Evolutionary conservation across 2,329 filamentous ascomycete genomes (phyloP).

Genomic region (Hypomyces rosellus): DNA sequence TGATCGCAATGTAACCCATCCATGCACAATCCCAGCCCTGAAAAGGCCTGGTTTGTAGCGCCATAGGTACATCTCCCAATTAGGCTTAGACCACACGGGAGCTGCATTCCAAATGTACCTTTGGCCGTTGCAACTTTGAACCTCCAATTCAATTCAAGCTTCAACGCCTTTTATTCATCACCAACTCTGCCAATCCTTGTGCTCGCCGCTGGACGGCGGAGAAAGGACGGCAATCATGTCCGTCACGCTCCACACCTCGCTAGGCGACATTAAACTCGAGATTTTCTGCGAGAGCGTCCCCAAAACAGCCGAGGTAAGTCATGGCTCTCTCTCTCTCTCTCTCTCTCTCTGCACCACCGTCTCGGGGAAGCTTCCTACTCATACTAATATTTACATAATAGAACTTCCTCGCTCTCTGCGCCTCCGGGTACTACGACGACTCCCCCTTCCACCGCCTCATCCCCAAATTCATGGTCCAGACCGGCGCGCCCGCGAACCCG

Average conservation of each 20-base stretch:
- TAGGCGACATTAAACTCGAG: slow-evolving; percentile 90
- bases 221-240: slow-evolving; percentile 41
- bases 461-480: slow-evolving; percentile 74
- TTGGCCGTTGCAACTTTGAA: not conserved
- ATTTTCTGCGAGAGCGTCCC: slow-evolving; percentile 93
- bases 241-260: slow-evolving; percentile 74
- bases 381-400: slow-evolving; percentile 24
- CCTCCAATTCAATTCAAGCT: too few relatives aligned
- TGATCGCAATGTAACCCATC: slow-evolving; percentile 9
- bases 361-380: not conserved
- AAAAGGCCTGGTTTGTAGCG: slow-evolving; percentile 2
- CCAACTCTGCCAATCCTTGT: not conserved
- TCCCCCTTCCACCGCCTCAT: slow-evolving; percentile 78
- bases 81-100: slow-evolving; percentile 3
- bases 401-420: slow-evolving; percentile 86
- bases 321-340: too few relatives aligned
- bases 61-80: not conserved
- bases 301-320: slow-evolving; percentile 73
- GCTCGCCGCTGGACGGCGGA: not conserved
- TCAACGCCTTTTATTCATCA: too few relatives aligned
- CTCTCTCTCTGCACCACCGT: too few relatives aligned
- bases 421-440: slow-evolving; percentile 67
- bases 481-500: slow-evolving; percentile 55
- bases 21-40: not conserved
- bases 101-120: not conserved